Base-by-base conservation (phyloP, 1,284 basidiomycete genomes). In the Filobasidium uniguttulatum region DNA sequence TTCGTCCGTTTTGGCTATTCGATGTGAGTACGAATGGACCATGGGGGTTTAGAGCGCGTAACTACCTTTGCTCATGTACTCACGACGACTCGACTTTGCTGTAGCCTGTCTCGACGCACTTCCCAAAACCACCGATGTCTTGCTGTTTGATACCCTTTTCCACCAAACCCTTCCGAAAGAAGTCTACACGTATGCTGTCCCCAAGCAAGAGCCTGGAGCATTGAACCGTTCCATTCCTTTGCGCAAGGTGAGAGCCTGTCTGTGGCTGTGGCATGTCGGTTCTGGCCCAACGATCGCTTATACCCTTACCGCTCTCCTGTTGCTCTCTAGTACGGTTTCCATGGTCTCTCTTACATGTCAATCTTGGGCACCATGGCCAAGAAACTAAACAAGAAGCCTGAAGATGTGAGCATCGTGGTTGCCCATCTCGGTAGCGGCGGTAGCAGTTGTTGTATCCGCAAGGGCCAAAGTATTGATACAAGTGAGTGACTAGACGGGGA, bases 371-470 rank as follows among this genome's bases (percentile, higher is more conserved):
- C 60, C 23, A 55, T 64, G 22, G 72, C 82, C 0, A 53, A 68
- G 2, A 72, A 78, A 60, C 71, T 87, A 14, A 55, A 72, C 14
- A 81, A 80, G 62, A 66, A 59, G 40, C 68, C 51, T 57, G 75
- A 62, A 1, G 54, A 73, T 22, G 62, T 73, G 35, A 85, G 81
- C 61, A 72, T 89, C 41, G 84, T 90, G 54, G 74, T 85, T 3
- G 73, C 85, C 35, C 87, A 90, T 64, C 77, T 90, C 46, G 87
- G 87, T 1, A 85, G 83, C 12, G 87, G 87, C 15, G 86, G 85
- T 2, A 85, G 81, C n/a, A 77, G 62, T n/a, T 62, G 61, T 35
- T 66, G 67, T 20, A 82, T 91, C 62, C 73, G 75, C 45, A 63
- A 72, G 34, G 87, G 87, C 19, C 69, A 77, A 55, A 83, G 81